Base-by-base conservation (phyloP, 2,329 filamentous ascomycete species). In the Ascochyta pisi region DNA sequence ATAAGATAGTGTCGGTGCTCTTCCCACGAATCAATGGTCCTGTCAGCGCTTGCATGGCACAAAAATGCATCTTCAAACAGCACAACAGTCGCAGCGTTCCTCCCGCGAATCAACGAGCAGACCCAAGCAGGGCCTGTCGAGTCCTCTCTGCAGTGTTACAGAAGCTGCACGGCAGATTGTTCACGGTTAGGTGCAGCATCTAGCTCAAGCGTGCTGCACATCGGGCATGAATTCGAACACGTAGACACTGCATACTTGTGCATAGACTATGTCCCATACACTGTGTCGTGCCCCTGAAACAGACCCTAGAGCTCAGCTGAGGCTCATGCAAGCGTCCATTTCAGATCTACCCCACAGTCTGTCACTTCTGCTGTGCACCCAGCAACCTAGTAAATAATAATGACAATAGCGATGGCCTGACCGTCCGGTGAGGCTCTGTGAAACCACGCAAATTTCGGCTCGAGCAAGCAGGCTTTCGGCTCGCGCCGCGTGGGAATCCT, bases 301-400 rank as follows among this genome's bases (percentile, higher is more conserved):
- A 54, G 40, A 47, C 42, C 48, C 35, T 51, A 42, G 26, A 52
- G 34, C 61, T 63, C 60, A 63, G 38, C 61, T 60, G 62, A 63
- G 58, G 49, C 58, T 61, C 63, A 63, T 61, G 58, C 54, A 55
- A 63, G 47, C 29, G 38, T 50, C 23, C 51, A 27, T 35, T 48
- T 55, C 27, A 48, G 42, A 55, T 56, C 24, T 64, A 67, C 64
- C 65, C 68, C 67, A 69, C 66, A 67, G 54, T 66, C 55, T 65
- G 42, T 60, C 45, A 61, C 39, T 50, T 38, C 29, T 48, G 42
- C 44, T 7, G 42, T 50, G 26, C 41, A 16, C 29, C 16, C 29
- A 24, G 10, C 15, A 19, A 3, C 40, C 23, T 33, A 29, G 34
- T 35, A 24, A 50, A 37, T 12, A 19, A 5, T 47, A 26, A 26